These are phyloP conservation scores for Didymellaceae sp. DNA, from an alignment of 2,329 filamentous ascomycete species.

Conservation along the genomic window DNA sequence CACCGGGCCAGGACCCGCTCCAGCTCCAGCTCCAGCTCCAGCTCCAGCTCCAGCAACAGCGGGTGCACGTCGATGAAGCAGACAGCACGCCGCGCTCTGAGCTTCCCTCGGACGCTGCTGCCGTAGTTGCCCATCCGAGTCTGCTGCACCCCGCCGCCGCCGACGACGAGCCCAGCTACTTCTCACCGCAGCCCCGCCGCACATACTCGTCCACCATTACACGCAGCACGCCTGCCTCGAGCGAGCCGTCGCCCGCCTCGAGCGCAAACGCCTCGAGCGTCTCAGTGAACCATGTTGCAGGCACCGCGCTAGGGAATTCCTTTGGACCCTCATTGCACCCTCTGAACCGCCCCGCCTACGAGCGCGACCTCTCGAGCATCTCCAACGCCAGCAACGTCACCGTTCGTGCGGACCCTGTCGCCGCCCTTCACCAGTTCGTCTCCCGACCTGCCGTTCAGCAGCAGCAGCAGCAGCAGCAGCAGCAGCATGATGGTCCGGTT, in stretches of 20 bases:
- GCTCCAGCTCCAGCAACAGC: constrained; percentile 1
- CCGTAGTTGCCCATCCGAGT: constrained; percentile 21
- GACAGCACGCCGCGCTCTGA: constrained; percentile 52
- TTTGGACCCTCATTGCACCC: constrained; percentile 18
- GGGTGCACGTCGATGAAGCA: constrained; percentile 30
- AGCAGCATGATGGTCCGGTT: constrained; percentile 44
- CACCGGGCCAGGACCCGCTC: constrained; percentile 13
- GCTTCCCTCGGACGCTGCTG: constrained; percentile 41
- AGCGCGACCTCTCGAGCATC: constrained; percentile 50
- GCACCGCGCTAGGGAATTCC: constrained; percentile 9
- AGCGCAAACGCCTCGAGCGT: constrained; percentile 37
- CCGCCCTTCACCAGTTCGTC: constrained; percentile 25
- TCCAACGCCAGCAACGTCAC: constrained; percentile 53
- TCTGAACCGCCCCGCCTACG: constrained; percentile 47
- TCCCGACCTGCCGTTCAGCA: constrained; percentile 24
- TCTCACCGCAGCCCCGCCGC: constrained; percentile 49
- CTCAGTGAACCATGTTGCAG: constrained; percentile 25
- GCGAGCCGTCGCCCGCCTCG: constrained; percentile 41
- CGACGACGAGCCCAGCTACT: constrained; percentile 46
- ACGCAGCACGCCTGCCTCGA: constrained; percentile 37
- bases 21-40: background rate
- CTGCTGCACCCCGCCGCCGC: constrained; percentile 23
- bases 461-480: constrained; percentile 25
- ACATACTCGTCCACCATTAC: constrained; percentile 41
- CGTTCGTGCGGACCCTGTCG: constrained; percentile 46